Percentiles rank a stretch among this genome's conserved stretches.
phyloP scores from a whole-genome alignment of 129 eudicot genomes.

The Kitagawia praeruptora region DNA sequence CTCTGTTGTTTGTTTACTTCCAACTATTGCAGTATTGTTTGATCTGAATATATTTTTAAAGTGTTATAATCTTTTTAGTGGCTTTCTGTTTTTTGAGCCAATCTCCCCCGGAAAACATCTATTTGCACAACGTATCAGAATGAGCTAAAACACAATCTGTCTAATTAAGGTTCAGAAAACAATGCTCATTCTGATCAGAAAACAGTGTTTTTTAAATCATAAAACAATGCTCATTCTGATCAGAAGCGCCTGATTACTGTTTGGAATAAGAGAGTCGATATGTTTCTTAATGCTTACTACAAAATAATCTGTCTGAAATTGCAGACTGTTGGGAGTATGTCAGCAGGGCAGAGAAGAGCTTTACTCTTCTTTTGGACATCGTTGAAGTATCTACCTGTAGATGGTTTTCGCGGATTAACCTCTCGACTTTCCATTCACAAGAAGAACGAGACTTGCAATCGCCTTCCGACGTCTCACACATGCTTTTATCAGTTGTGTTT shows the following conservation, averaged over 20 bases:
- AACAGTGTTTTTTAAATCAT: too few species aligned
- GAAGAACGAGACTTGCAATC: conserved; percentile 32
- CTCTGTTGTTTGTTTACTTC: too few species aligned
- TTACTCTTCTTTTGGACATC: conserved; percentile 97
- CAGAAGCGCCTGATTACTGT: neutral
- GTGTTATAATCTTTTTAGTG: neutral
- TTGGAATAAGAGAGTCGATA: neutral
- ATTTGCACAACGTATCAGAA: neutral
- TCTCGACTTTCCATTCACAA: conserved; percentile 60
- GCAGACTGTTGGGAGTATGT: conserved; percentile 62
- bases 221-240: too few species aligned
- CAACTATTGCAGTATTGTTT: too few species aligned
- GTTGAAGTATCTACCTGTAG: conserved; percentile 67
- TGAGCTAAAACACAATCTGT: neutral
- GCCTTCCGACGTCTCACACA: conserved; percentile 84
- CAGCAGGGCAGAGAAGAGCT: conserved; percentile 47
- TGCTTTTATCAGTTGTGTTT: conserved; percentile 69
- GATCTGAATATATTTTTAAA: too few species aligned
- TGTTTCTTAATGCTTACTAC: neutral
- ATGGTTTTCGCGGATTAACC: conserved; percentile 81
- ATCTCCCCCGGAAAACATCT: too few species aligned
- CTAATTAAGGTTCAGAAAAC: neutral
- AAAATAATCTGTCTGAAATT: conserved; percentile 4
- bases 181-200: too few species aligned
- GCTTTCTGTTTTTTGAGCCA: too few species aligned